Conservation (phyloP, 2,329 filamentous ascomycete genomes). For the Leptographium galeiforme region DNA sequence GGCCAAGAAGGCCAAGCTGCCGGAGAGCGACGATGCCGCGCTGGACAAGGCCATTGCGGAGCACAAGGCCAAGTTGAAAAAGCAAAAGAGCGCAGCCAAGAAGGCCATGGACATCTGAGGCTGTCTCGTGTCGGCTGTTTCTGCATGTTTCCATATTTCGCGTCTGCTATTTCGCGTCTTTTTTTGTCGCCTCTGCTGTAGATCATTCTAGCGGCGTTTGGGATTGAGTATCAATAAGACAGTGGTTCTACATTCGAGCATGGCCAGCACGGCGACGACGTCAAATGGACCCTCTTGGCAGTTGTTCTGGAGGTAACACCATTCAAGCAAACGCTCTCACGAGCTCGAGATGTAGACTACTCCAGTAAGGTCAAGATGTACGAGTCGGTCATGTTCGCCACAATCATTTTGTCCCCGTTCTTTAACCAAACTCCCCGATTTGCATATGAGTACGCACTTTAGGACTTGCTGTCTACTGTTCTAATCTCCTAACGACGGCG, state of each 20-base stretch:
- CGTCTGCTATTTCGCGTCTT: not conserved
- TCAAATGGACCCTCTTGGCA: too few species aligned
- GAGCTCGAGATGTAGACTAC: too few species aligned
- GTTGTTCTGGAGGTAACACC: too few species aligned
- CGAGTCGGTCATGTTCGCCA: too few species aligned
- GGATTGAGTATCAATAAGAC: not conserved
- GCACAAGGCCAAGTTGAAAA: slow-evolving; percentile 41
- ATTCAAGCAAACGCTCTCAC: too few species aligned
- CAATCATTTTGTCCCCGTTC: too few species aligned
- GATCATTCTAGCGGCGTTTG: slow-evolving; percentile 1
- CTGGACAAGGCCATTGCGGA: slow-evolving; percentile 45
- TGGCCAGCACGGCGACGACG: not conserved
- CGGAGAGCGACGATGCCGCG: slow-evolving; percentile 30
- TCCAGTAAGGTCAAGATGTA: too few species aligned
- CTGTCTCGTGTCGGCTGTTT: too few species aligned
- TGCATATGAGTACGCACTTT: too few species aligned
- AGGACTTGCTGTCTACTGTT: too few species aligned
- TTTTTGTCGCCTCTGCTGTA: not conserved
- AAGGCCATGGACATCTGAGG: slow-evolving; percentile 16
- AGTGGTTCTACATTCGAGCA: not conserved
- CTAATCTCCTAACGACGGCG: too few species aligned
- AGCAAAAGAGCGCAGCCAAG: slow-evolving; percentile 44
- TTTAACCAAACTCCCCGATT: too few species aligned
- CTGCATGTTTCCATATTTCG: not conserved
- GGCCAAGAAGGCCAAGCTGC: slow-evolving; percentile 27